Evolutionary conservation across 768 basidiomycete species (phyloP), one percentile per base, ranked within the genome.

Genomic region (Suillus clintonianus): DNA sequence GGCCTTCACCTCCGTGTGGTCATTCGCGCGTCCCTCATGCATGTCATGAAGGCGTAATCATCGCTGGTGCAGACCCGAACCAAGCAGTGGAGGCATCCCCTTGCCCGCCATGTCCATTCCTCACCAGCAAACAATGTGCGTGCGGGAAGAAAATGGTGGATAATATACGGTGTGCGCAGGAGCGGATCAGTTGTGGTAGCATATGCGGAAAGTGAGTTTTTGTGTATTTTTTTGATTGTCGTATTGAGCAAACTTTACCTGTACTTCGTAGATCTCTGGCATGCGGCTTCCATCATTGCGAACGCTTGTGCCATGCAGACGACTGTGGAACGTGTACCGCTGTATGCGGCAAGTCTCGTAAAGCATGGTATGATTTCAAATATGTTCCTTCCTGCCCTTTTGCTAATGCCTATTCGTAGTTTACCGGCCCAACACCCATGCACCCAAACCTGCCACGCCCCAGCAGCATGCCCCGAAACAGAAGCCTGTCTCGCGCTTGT

Each of bases 221-320:
- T n/a, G n/a, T 58, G 37, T 24, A 8, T 41, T 53, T n/a, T 4
- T 60, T 24, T 37, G 37, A 15, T 24, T 42, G 1, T 2, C 11
- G 22, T 8, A 5, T 37, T 61, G 24, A 65, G 27, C 61, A 37
- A 5, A 59, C 19, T 17, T 24, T 24, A 42, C 22, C 45, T 56
- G 9, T 63, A 39, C 32, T 63, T n/a, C 30, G 2, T 61, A 90
- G 88, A 65, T 75, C 90, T 3, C 78, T 98, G 62, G 77, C 77
- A 0, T 99, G 97, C 70, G 97, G 97, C 2, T 94, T 90, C 72
- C 97, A 99, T 73, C 87, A 83, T 15, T 99, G 97, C 73, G 87
- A 90, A 63, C 83, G 88, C 61, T 70, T 83, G 0, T 99, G 97
- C 74, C 97, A 99, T 70, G 79, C 82, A 3, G 94, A 89, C 50